Evolutionary conservation across 2,329 filamentous ascomycete species (phyloP).

Genomic region (Amauroascus verrucosus): DNA sequence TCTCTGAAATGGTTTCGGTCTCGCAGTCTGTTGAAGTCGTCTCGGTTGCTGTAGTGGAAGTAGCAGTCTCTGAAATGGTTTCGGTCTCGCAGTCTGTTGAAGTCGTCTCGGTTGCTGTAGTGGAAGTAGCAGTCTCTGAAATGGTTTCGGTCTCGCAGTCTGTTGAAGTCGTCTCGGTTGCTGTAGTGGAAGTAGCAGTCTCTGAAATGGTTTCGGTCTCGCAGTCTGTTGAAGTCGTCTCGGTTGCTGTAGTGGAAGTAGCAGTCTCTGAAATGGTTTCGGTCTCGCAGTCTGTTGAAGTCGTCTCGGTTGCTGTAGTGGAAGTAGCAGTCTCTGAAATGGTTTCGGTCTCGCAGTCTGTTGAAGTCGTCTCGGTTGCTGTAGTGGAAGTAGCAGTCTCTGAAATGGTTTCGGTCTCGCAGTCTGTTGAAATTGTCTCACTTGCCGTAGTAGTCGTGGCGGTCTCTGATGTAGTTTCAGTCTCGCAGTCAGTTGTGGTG

Average conservation of each 20-base stretch:
- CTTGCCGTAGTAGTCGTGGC: neutral
- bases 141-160: too few species aligned
- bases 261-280: neutral
- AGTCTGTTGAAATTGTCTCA: neutral
- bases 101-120: neutral
- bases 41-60: too few species aligned
- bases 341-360: neutral
- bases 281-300: too few species aligned
- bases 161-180: neutral
- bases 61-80: too few species aligned
- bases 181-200: neutral
- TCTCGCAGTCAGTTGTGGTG: neutral
- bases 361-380: neutral
- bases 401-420: neutral
- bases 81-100: too few species aligned
- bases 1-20: too few species aligned
- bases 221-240: neutral
- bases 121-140: too few species aligned
- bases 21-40: too few species aligned
- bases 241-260: neutral
- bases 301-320: neutral
- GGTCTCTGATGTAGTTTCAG: neutral
- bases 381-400: too few species aligned
- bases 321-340: neutral
- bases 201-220: too few species aligned